Evolutionary conservation across 108 stramenopile genomes (phyloP).

Genomic region (Phaeodactylum tricornutum): DNA sequence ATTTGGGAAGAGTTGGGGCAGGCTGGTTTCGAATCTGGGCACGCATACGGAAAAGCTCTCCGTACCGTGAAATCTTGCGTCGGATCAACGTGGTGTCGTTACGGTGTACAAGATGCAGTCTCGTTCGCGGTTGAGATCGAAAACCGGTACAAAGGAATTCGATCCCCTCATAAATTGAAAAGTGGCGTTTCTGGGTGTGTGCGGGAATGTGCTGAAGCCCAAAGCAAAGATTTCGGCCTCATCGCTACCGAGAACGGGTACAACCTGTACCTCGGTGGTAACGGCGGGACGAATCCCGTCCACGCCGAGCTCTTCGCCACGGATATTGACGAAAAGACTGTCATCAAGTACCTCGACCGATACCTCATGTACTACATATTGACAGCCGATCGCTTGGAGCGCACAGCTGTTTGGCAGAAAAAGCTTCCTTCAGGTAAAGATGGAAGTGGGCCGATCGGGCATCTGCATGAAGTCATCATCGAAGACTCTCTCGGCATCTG

Average conservation of each 20-base stretch:
- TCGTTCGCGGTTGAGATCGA: conserved; percentile 83
- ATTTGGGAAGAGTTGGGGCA: conserved; percentile 89
- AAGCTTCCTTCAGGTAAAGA: conserved; percentile 75
- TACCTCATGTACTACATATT: conserved; percentile 93
- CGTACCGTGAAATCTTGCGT: conserved; percentile 92
- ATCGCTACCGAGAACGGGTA: conserved; percentile 92
- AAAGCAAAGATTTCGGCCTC: conserved; percentile 89
- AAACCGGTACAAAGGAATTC: conserved; percentile 91
- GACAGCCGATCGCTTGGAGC: conserved; percentile 82
- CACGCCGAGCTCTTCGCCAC: conserved; percentile 85
- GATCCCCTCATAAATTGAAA: conserved; percentile 92
- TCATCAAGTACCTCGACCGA: conserved; percentile 82
- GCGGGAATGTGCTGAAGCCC: conserved; percentile 90
- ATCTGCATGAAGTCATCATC: conserved; percentile 85
- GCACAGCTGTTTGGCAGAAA: conserved; percentile 83
- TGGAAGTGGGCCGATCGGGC: conserved; percentile 82
- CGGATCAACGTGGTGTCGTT: conserved; percentile 91
- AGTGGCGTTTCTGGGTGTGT: conserved; percentile 83
- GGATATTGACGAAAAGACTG: conserved; percentile 85
- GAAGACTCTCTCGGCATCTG: conserved; percentile 89
- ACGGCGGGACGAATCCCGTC: conserved; percentile 81
- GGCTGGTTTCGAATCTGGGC: conserved; percentile 86
- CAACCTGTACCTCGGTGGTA: conserved; percentile 87
- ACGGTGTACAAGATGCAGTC: conserved; percentile 86
- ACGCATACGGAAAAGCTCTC: conserved; percentile 91